Base-by-base conservation (phyloP, 1,284 basidiomycete genomes). In the Ganoderma boninense region DNA sequence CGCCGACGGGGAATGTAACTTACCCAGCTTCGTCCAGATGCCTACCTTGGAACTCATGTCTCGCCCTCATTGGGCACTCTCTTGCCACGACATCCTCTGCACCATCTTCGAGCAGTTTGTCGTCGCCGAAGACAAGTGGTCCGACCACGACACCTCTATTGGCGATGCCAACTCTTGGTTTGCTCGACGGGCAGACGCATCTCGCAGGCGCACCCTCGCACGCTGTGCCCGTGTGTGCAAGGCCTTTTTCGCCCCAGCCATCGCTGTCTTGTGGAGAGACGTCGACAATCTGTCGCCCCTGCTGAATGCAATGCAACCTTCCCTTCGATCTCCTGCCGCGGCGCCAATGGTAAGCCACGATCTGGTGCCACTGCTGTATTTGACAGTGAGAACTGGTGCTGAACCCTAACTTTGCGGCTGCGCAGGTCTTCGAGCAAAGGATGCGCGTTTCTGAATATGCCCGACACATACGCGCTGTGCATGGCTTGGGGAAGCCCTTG, bases 11-110 rank as follows among this genome's bases (percentile, higher is more conserved):
- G 13, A 14, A 35, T 57, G 29, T 35, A 29, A 57, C 29, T 57
- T 16, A 57, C 54, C 29, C 32, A 18, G 29, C 18, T 35, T 54
- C n/a, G 23, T 52, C 38, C 32, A 46, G 29, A 56, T 68, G 54
- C 40, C 62, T 44, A n/a, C 43, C 4, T 26, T 18, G 46, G 16
- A 32, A 38, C 42, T 44, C 44, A 16, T 62, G 44, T 16, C 63
- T 2, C n/a, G 42, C 29, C 29, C 70, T 16, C 67, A 69, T 35
- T 35, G 63, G 7, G 70, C 70, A 3, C 59, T 71, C 0, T 23
- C 64, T 3, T 73, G 70, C 29, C 65, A 66, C n/a, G 72, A 73
- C 59, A 26, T 73, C 29, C 72, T 73, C 59, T 68, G 40, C 59
- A 62, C 61, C 18, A 56, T 73, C 56, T 71, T 73, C 62, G 66